phyloP scores from a whole-genome alignment of 2,329 filamentous ascomycete species.

The Cladosporium velox region DNA sequence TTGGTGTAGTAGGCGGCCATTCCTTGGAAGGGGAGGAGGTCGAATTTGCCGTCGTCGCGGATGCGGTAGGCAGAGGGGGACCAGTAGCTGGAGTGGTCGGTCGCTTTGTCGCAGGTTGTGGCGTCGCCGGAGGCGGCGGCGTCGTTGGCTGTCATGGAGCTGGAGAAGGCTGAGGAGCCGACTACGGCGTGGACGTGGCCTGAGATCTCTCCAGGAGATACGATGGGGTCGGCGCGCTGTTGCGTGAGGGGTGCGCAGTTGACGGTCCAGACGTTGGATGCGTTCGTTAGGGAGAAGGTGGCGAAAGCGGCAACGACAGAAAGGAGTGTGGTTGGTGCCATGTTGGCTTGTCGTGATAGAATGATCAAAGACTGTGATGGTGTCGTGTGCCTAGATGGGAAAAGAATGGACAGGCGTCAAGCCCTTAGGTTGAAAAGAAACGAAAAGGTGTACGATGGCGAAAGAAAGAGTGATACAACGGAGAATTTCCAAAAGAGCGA shows the following conservation, averaged over 20 bases:
- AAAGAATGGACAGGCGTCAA: slow-evolving; percentile 13
- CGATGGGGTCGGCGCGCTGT: slow-evolving; percentile 66
- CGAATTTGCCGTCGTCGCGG: slow-evolving; percentile 53
- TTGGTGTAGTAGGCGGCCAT: slow-evolving; percentile 66
- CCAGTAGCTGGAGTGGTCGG: slow-evolving; percentile 65
- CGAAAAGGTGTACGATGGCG: background rate
- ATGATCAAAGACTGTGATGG: too few species aligned
- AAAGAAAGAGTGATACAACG: background rate
- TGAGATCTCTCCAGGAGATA: slow-evolving; percentile 61
- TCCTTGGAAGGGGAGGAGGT: slow-evolving; percentile 46
- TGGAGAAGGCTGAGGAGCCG: slow-evolving; percentile 54
- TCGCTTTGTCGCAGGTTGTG: slow-evolving; percentile 20
- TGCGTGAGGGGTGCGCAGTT: slow-evolving; percentile 17
- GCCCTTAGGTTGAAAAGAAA: background rate
- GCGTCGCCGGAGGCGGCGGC: background rate
- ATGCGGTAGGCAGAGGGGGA: slow-evolving; percentile 69
- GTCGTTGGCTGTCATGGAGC: slow-evolving; percentile 10
- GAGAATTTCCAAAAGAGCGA: background rate
- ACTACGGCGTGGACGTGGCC: slow-evolving; percentile 69
- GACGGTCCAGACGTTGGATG: slow-evolving; percentile 20
- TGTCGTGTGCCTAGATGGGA: background rate
- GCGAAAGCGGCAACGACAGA: background rate
- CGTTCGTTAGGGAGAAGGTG: background rate
- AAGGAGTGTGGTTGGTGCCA: background rate
- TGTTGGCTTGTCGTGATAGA: background rate